Percentiles rank a stretch among this genome's conserved stretches.
Conservation (phyloP, 495 filamentous ascomycete species). For the Aspergillus hancockii region DNA sequence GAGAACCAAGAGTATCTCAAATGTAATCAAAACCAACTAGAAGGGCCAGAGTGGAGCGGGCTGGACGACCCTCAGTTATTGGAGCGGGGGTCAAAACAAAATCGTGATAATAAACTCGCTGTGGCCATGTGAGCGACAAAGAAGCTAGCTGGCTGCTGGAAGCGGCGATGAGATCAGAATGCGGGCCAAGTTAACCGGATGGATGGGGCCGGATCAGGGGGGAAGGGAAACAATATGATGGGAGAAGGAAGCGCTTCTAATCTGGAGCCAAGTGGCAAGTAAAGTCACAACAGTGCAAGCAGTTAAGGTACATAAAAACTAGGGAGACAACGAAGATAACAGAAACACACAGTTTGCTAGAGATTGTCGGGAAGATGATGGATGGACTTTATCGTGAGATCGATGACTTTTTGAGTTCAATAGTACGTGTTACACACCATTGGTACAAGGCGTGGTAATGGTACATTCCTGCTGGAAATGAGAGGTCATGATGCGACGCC, state of each 20-base stretch:
- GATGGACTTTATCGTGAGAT: conserved; percentile 10
- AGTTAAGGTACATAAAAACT: neutral
- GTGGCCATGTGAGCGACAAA: conserved; percentile 32
- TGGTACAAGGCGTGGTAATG: conserved; percentile 14
- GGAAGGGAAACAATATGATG: conserved; percentile 3
- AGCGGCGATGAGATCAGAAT: conserved; percentile 31
- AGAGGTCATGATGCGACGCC: neutral
- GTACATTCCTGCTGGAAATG: neutral
- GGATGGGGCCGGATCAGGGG: conserved; percentile 12
- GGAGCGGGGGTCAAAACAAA: conserved; percentile 10
- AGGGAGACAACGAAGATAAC: conserved; percentile 14
- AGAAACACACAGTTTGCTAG: conserved; percentile 3
- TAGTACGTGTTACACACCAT: conserved; percentile 12
- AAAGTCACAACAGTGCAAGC: neutral
- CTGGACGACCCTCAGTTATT: conserved; percentile 16
- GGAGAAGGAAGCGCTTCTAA: neutral
- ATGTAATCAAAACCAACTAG: conserved; percentile 1
- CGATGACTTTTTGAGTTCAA: conserved; percentile 18
- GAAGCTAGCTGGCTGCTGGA: conserved; percentile 17
- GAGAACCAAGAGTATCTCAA: conserved; percentile 3
- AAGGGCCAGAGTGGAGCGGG: conserved; percentile 7
- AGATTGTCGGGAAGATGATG: conserved; percentile 15
- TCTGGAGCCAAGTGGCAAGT: neutral
- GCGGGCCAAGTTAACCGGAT: conserved; percentile 22
- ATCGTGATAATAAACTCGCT: conserved; percentile 14